A percentile compares a stretch with the other conserved stretches of the same genome.
Conservation (phyloP, 768 basidiomycete species). For the Lactifluus piperatus region DNA sequence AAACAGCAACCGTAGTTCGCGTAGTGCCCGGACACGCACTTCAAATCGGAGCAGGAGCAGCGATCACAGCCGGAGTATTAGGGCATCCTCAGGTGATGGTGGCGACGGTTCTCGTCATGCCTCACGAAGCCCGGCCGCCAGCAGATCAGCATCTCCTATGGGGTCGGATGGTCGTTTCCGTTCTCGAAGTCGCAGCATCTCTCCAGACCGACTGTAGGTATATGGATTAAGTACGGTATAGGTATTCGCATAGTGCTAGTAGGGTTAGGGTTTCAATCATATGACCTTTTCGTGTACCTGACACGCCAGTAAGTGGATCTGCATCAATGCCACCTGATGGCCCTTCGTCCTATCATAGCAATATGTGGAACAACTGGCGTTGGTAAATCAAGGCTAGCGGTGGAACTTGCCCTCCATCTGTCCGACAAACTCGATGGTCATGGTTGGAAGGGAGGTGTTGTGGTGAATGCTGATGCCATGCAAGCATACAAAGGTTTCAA, state of each 20-base stretch:
- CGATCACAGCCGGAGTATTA: conserved; percentile 23
- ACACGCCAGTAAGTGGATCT: background rate
- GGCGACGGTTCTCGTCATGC: conserved; percentile 62
- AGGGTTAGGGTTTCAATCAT: background rate
- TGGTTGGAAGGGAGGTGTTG: conserved; percentile 53
- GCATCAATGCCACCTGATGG: conserved; percentile 25
- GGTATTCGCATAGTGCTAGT: no score
- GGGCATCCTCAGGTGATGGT: conserved; percentile 37
- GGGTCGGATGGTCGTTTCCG: conserved; percentile 20
- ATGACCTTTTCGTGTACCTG: background rate
- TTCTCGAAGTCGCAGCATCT: conserved; percentile 32
- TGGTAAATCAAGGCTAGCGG: conserved; percentile 88
- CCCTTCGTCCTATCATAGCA: conserved; percentile 60
- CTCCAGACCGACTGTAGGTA: conserved; percentile 39
- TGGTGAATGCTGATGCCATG: conserved; percentile 98
- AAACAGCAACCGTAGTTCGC: conserved; percentile 27
- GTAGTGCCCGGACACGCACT: conserved; percentile 24
- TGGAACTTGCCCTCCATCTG: conserved; percentile 71
- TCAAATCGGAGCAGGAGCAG: conserved; percentile 28
- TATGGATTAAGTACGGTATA: no score
- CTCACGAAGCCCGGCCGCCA: conserved; percentile 34
- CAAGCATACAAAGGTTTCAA: conserved; percentile 91
- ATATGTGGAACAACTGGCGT: conserved; percentile 94
- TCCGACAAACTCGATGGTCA: conserved; percentile 28
- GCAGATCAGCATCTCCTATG: conserved; percentile 28